Evolutionary conservation across 2,329 filamentous ascomycete species (phyloP), one percentile per base, ranked within the genome.

Genomic region (Pseudopithomyces chartarum): DNA sequence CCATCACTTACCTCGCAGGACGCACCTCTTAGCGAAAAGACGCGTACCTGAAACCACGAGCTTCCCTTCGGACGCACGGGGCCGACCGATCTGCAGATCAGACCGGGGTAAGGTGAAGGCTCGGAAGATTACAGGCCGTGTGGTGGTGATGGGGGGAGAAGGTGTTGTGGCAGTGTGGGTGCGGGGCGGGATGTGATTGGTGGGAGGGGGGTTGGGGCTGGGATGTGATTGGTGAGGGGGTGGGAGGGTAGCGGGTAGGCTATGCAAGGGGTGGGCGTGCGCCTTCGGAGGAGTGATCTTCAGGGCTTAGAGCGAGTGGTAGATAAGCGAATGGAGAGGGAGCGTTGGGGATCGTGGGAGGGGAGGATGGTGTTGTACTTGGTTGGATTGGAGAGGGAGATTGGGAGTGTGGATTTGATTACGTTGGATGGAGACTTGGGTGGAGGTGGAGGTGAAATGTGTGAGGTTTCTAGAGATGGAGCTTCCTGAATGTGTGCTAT

Each of bases 181-280:
- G 69, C 70, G 71, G 70, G 66, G 59, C 57, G 46, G 54, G 39
- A 43, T 61, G 43, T 63, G 56, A 72, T 73, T 72, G 68, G 70
- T 39, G 38, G 60, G 42, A 39, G 56, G 57, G 59, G 55, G 55
- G 20, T 52, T 36, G 59, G 56, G 40, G 36, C 34, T 56, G 54
- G 36, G 44, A 38, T 40, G 49, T 70, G 62, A 70, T 71, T 70
- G 70, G 69, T 48, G 53, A 33, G 58, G 34, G 39, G 61, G 43
- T 62, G 65, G 59, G 61, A 23, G 15, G 12, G 6, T 34, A 26
- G 43, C 43, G 43, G 43, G 23, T 39, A 38, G 32, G 33, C 46
- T 48, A 48, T 26, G 46, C 46, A 48, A 38, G 46, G 46, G 51
- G 60, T 54, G 58, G n/a, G 62, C 55, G 57, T 47, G 64, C 61